Base-by-base conservation (phyloP, 306 rosid species). In the Pachyrhizus erosus region DNA sequence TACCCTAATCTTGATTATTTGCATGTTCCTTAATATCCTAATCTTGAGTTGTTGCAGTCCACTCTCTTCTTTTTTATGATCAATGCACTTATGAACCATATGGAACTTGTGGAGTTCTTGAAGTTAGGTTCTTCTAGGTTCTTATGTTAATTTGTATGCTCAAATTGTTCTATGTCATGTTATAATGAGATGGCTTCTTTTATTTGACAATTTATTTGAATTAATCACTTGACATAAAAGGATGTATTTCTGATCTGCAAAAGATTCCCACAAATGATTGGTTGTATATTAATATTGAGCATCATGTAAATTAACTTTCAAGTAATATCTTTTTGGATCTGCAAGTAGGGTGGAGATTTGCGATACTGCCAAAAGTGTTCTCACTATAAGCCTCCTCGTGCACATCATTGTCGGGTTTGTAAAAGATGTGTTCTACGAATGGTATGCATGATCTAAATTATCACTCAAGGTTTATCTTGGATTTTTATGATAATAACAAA, bases 321-420 rank as follows among this genome's bases (percentile, higher is more conserved):
- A 87, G 33, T 43, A 49, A 70, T 39, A 24, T 64, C 71, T 72
- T 34, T 34, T 85, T 70, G 78, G 73, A 65, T 40, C 34, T 79
- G 78, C 70, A 2, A 66, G 87, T 97, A 96, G 98, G 91, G 98
- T 74, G 99, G 99, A 64, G 99, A 96, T 82, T 82, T 96, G 88
- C 89, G 99, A 85, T 96, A 89, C 82, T 96, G 99, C 85, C 98
- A 96, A 79, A 96, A 96, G 88, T 96, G 99, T 85, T 86, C 94
- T 85, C 99, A 85, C 64, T 87, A 91, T 87, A 96, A 96, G 90
- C 99, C 99, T 80, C 96, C 99, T 18, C 99, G 99, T 26, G 94
- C 98, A 40, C 99, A 96, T 90, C 99, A 96, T 87, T 96, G 99
- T 65, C 97, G 98, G 81, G 93, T 93, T 75, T 96, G 99, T 86